Base-by-base conservation (phyloP, 2,329 filamentous ascomycete species). In the Fusarium lyarnte region DNA sequence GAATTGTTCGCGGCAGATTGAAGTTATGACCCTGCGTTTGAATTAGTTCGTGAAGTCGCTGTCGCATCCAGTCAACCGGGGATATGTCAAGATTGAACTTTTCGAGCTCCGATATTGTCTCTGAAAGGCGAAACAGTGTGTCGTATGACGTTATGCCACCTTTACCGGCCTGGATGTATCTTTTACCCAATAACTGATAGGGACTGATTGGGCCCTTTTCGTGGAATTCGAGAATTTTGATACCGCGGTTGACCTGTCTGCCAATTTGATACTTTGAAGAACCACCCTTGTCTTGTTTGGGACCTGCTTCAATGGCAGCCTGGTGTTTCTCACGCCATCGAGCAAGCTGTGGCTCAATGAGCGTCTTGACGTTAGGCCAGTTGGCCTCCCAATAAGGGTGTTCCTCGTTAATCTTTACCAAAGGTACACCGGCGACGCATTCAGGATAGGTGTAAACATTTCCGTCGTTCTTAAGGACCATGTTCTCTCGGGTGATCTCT, bases 381-480 rank as follows among this genome's bases (percentile, higher is more conserved):
- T 83, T 82, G 0, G 82, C 77, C 19, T 89, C 87, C 88, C 88
- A 90, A 76, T 89, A 89, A 1, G 86, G 84, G 43, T 90, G 85
- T 12, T 74, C 78, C 21, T 83, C 79, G 43, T 83, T 78, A 53
- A 90, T 88, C 75, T 87, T 87, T 41, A 80, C 83, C 5, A 89
- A 70, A 1, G 88, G 88, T 2, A 89, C 87, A 5, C 87, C 87
- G 35, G 81, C 81, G 73, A 88, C 86, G 71, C 87, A 85, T 27
- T 85, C 81, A 1, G 88, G 88, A 47, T 85, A 84, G 1, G 84
- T 85, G 51, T 87, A 87, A 8, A 86, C 78, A 12, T 73, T 78
- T 51, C 87, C 87, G 59, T 90, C 82, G 61, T 90, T 81, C 33
- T 78, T 82, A 9, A 90, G 79, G 9, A 80, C 73, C 16, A 90